Base-by-base conservation (phyloP, 2,329 filamentous ascomycete species). In the Arthrobotrys sinensis region DNA sequence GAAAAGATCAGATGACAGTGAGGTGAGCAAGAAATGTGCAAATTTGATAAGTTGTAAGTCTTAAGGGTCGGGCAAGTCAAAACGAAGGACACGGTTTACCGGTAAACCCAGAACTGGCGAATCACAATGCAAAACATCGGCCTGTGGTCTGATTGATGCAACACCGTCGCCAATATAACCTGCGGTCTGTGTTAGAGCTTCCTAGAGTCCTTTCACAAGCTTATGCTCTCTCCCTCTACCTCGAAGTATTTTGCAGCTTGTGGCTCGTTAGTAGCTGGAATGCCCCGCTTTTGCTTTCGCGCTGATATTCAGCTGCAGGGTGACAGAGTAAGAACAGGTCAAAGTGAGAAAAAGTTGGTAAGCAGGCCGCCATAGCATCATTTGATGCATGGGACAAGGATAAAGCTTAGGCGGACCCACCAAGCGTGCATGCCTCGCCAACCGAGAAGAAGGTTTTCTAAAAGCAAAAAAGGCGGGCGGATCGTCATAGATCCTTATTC, bases 1-100 rank as follows among this genome's bases (percentile, higher is more conserved):
- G 24, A 40, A 78, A 78, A 72, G 60, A 78, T 78, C 75, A 78
- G 67, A 78, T 78, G 75, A 77, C 52, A 70, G 52, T 77, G 45
- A 52, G 60, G 38, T 67, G 71, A 69, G 71, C 50, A 50, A 38
- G 19, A 24, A 36, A 53, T 16, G 14, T 24, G 46, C 19, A 28
- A 45, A 75, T 36, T 48, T 38, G 45, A 28, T 52, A 34, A 16
- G 24, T 48, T n/a, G 45, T 19, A 65, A 21, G 14, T 43, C 8
- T 19, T 5, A 45, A 57, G 16, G 5, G 38, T 48, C 24, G 21
- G 67, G 55, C 32, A 60, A 43, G 55, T 60, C 36, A 60, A 60
- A 60, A 43, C 55, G 55, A 60, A 60, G 55, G 55, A 60, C 55
- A 60, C 55, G 55, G 55, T 68, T 45, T 53, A 64, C 67, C 60